Conservation (phyloP, 345 rosid species). For the Firmiana major region DNA sequence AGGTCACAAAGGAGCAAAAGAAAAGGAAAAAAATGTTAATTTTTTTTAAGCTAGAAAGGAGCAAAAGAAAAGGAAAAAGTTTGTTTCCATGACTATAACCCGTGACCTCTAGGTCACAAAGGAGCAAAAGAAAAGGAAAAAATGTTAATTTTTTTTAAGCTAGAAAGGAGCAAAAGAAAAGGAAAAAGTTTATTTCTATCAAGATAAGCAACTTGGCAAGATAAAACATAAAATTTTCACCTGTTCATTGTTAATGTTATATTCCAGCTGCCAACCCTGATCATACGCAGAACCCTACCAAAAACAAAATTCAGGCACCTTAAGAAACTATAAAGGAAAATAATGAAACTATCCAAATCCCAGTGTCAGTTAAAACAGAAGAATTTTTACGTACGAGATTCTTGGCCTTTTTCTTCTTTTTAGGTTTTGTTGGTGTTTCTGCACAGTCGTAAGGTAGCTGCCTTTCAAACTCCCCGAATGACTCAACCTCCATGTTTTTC, state of each 20-base stretch:
- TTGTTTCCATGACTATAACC: no score
- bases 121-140: no score
- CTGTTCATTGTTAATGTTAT: slow-evolving; percentile 65
- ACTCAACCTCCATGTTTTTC: slow-evolving; percentile 82
- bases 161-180: not conserved
- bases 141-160: not conserved
- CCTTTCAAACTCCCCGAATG: slow-evolving; percentile 62
- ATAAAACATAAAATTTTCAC: slow-evolving; percentile 27
- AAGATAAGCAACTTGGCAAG: not conserved
- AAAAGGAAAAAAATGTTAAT: not conserved
- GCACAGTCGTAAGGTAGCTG: slow-evolving; percentile 65
- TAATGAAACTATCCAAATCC: slow-evolving; percentile 3
- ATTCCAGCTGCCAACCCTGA: slow-evolving; percentile 76
- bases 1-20: no score
- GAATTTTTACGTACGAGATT: slow-evolving; percentile 44
- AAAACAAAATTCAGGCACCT: slow-evolving; percentile 23
- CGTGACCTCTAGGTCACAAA: no score
- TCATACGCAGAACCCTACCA: slow-evolving; percentile 79
- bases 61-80: no score
- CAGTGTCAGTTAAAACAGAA: slow-evolving; percentile 20
- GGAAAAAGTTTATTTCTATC: not conserved
- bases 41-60: not conserved
- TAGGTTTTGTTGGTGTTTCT: slow-evolving; percentile 75
- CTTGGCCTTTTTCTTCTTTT: slow-evolving; percentile 84
- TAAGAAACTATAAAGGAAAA: slow-evolving; percentile 18